Percentiles rank a stretch among this genome's conserved stretches.
phyloP scores from a whole-genome alignment of 1,139 yeast genomes.

The Geotrichum carabidarum region DNA sequence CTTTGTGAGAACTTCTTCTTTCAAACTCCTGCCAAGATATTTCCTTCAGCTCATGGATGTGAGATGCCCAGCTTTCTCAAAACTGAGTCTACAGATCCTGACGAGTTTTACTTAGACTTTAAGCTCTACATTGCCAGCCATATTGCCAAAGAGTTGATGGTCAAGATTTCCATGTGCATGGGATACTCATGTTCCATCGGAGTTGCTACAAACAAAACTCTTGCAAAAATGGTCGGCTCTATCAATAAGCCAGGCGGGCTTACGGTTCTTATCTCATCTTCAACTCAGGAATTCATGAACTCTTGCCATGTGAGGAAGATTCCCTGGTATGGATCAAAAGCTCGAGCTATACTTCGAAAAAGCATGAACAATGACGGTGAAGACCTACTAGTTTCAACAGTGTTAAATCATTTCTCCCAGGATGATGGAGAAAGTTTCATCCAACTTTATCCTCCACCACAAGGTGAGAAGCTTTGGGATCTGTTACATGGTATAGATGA shows the following conservation, averaged over 20 bases:
- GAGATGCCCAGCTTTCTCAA: conserved; percentile 15
- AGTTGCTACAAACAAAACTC: conserved; percentile 31
- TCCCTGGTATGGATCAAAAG: conserved; percentile 33
- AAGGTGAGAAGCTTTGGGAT: conserved; percentile 29
- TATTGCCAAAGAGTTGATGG: conserved; percentile 31
- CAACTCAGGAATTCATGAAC: conserved; percentile 27
- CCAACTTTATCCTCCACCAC: conserved; percentile 19
- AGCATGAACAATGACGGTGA: conserved; percentile 7
- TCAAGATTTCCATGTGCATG: conserved; percentile 28
- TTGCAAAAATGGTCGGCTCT: conserved; percentile 36
- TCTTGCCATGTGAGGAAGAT: conserved; percentile 24
- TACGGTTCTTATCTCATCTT: conserved; percentile 30
- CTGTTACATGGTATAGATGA: conserved; percentile 32
- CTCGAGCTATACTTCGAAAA: not conserved
- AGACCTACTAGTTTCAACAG: conserved; percentile 4
- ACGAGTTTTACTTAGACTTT: conserved; percentile 17
- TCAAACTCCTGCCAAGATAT: conserved; percentile 28
- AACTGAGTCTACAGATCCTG: not conserved
- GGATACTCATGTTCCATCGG: conserved; percentile 38
- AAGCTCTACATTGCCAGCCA: conserved; percentile 33
- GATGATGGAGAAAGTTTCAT: conserved; percentile 4
- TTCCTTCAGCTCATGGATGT: conserved; percentile 23
- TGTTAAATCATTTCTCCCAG: conserved; percentile 1
- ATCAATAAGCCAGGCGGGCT: conserved; percentile 36
- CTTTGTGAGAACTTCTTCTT: conserved; percentile 33